Base-by-base conservation (phyloP, 257 asterid genomes). In the Solanum tarapatanum region DNA sequence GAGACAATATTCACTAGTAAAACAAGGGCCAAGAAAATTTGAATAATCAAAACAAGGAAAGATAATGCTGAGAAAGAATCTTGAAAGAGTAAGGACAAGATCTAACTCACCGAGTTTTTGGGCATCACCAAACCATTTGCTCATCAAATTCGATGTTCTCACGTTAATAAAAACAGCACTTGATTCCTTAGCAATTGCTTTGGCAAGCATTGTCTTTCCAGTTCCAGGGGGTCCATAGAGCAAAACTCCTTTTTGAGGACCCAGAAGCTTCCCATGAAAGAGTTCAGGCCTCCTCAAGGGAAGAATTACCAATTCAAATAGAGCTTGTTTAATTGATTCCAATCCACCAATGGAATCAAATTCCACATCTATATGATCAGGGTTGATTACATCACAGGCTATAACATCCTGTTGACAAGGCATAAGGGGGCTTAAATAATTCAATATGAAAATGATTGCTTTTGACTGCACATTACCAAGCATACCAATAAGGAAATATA, bases 161-260 rank as follows among this genome's bases (percentile, higher is more conserved):
- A 97, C 93, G 26, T 97, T 96, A 84, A 97, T 97, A 84, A 97
- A 97, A 87, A 93, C 97, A 89, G 99, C 98, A 39, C 97, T 96
- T 2, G 99, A 97, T 89, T 97, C 98, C 91, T 94, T 97, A 30
- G 99, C 98, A 85, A 97, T 97, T 84, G 98, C 99, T 93, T 97
- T 96, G 72, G 99, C 99, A 77, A 96, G 99, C 99, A 97, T 95
- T n/a, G 99, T 97, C 93, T 97, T 97, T 88, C 99, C 99, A 13
- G 99, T 97, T 77, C 99, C 99, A 32, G 99, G 99, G 24, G 99
- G 99, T 77, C 99, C 99, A 85, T 93, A 97, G 28, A 97, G 92
- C 94, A 97, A 88, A 77, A 97, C 99, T 5, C 99, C 99, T 90
- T 95, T 97, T 89, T 96, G 98, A 21, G 98, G 99, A 88, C 96